A percentile compares a stretch with the other conserved stretches of the same genome.
Evolutionary conservation across 768 basidiomycete species (phyloP).

Genomic region (Amanita subjunquillea): DNA sequence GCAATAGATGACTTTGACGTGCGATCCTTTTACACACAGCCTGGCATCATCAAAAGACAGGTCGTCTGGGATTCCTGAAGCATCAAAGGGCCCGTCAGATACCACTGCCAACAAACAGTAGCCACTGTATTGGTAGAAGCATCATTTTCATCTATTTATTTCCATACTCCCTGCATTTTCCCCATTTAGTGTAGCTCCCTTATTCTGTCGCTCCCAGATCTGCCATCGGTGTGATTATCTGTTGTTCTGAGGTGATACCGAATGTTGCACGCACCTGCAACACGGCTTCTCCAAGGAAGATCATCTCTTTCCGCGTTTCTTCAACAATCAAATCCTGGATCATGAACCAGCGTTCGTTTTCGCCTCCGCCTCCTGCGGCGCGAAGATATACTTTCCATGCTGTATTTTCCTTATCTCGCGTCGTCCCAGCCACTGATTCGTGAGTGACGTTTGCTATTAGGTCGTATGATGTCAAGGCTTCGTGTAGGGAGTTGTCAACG

Average conservation of each 20-base stretch:
- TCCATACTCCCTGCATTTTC: conserved; percentile 17
- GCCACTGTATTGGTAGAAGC: background rate
- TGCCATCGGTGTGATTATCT: conserved; percentile 12
- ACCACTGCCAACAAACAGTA: background rate
- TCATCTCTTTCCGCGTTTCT: conserved; percentile 96
- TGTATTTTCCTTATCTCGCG: conserved; percentile 83
- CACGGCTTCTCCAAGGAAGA: conserved; percentile 94
- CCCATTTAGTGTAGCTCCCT: conserved; percentile 14
- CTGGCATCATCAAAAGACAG: background rate
- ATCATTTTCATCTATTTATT: conserved; percentile 14
- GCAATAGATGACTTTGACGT: background rate
- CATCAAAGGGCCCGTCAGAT: background rate
- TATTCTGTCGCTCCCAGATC: conserved; percentile 56
- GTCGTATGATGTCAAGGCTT: conserved; percentile 74
- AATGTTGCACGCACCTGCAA: conserved; percentile 59
- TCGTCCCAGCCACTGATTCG: conserved; percentile 93
- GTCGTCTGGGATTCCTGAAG: background rate
- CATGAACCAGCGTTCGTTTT: conserved; percentile 90
- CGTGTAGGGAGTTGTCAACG: conserved; percentile 56
- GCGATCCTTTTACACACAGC: background rate
- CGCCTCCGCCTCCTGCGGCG: conserved; percentile 64
- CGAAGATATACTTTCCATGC: conserved; percentile 89
- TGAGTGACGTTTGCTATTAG: conserved; percentile 93
- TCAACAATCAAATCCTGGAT: conserved; percentile 95
- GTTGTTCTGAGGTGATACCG: background rate